These are phyloP conservation scores for Monosporascus sp. DNA, from an alignment of 2,329 filamentous ascomycete genomes.

Conservation along the genomic window DNA sequence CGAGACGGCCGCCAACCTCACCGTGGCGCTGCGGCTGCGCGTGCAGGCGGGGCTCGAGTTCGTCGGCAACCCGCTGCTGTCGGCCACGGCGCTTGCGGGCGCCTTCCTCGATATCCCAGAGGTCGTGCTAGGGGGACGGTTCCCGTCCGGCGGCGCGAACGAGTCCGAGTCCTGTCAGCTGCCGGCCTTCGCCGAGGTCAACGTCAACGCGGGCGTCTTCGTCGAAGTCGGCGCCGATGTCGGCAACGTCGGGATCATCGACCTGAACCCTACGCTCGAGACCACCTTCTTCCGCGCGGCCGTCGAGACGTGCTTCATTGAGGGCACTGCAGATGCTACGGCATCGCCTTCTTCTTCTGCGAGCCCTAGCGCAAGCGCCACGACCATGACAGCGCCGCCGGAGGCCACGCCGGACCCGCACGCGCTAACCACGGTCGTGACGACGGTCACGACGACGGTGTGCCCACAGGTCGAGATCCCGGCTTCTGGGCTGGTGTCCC, in stretches of 20 bases:
- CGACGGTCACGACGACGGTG: not conserved
- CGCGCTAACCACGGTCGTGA: not conserved
- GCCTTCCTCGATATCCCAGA: slow-evolving; percentile 22
- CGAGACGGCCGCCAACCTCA: slow-evolving; percentile 16
- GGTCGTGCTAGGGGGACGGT: slow-evolving; percentile 10
- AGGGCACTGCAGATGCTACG: not conserved
- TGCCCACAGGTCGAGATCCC: not conserved
- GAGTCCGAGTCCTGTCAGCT: slow-evolving; percentile 8
- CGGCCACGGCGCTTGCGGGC: slow-evolving; percentile 18
- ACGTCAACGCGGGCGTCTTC: slow-evolving; percentile 26
- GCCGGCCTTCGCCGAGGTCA: slow-evolving; percentile 18
- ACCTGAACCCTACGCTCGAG: slow-evolving; percentile 18
- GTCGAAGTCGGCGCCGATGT: slow-evolving; percentile 22
- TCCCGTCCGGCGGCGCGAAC: slow-evolving; percentile 4
- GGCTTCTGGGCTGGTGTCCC: not conserved
- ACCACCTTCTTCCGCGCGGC: slow-evolving; percentile 21
- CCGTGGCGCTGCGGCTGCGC: slow-evolving; percentile 16
- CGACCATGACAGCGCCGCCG: not conserved
- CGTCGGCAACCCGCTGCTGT: slow-evolving; percentile 12
- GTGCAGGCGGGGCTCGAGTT: slow-evolving; percentile 20
- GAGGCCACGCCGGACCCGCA: not conserved
- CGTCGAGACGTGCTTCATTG: slow-evolving; percentile 17
- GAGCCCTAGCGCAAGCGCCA: not conserved
- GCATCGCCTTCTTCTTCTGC: not conserved
- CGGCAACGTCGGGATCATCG: slow-evolving; percentile 12